Conservation (phyloP, 140 eudicot genomes). For the Anethum foeniculum region DNA sequence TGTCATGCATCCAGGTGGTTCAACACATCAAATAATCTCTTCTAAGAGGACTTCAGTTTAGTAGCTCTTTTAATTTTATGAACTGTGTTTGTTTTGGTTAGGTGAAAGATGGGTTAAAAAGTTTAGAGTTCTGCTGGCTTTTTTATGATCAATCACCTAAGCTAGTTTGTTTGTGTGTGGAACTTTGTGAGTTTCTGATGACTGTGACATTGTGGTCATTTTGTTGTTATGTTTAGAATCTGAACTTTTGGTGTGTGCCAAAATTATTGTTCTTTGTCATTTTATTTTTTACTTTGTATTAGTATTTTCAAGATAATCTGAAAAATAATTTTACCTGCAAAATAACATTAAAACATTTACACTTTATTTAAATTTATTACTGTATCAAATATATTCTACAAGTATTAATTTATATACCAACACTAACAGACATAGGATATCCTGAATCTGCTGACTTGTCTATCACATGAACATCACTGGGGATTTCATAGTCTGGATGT, state of each 20-base stretch:
- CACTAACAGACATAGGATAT: constrained; percentile 5
- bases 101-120: too few species aligned
- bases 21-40: background rate
- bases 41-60: background rate
- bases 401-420: too few species aligned
- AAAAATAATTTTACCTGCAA: too few species aligned
- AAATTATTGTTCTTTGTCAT: too few species aligned
- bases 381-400: too few species aligned
- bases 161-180: background rate
- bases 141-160: background rate
- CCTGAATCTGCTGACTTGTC: constrained; percentile 25
- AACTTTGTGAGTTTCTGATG: background rate
- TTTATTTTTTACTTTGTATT: too few species aligned
- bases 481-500: constrained; percentile 5
- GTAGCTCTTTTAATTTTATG: background rate
- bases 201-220: background rate
- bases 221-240: background rate
- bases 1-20: constrained; percentile 10
- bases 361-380: background rate
- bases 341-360: too few species aligned
- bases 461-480: constrained; percentile 31
- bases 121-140: background rate
- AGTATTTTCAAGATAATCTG: too few species aligned
- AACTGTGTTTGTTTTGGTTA: background rate
- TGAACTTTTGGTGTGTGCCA: too few species aligned